Base-by-base conservation (phyloP, 140 eudicot genomes). In the Ambrosia hybrid region DNA sequence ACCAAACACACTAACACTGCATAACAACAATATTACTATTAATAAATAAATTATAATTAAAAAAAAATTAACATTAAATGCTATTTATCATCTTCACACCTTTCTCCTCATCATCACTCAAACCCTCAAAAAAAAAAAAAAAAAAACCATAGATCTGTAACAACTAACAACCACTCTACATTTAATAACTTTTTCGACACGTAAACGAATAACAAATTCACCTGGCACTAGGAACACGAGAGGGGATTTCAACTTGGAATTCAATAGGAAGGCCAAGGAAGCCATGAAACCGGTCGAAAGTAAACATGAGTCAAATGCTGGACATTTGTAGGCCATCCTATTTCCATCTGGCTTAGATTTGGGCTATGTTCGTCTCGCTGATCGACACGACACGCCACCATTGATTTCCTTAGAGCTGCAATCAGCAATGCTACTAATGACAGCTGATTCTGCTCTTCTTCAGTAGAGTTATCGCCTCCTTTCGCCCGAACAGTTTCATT, bases 281-380 rank as follows among this genome's bases (percentile, higher is more conserved):
- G 2, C 97, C 97, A 57, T 85, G 84, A 38, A 90, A 90, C 2
- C 91, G 83, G 45, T 90, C 97, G 67, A 90, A 90, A 5, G 97
- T 91, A n/a, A 55, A 91, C 97, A 71, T 91, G 97, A 30, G 92
- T 82, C 51, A 91, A 34, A 72, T 91, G 97, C 14, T 88, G 88
- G 7, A 91, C 97, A 68, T 91, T 80, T 0, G 97, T 91, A n/a
- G 97, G 97, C 90, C 95, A 85, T 34, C 97, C 97, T 33, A 91
- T 91, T 67, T 91, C 97, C 96, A 90, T 83, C 12, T 82, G 96
- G 68, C 69, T 85, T 0, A 85, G 46, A 34, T 76, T 82, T 64
- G 79, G 71, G 46, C 67, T 72, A 39, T 76, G 83, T 46, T 80
- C 86, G 33, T 65, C 71, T 57, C 80, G 74, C 0, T 78, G 83